Evolutionary conservation across 2,329 filamentous ascomycete species (phyloP), one percentile per base, ranked within the genome.

Genomic region (Rasamsonia emersonii): DNA sequence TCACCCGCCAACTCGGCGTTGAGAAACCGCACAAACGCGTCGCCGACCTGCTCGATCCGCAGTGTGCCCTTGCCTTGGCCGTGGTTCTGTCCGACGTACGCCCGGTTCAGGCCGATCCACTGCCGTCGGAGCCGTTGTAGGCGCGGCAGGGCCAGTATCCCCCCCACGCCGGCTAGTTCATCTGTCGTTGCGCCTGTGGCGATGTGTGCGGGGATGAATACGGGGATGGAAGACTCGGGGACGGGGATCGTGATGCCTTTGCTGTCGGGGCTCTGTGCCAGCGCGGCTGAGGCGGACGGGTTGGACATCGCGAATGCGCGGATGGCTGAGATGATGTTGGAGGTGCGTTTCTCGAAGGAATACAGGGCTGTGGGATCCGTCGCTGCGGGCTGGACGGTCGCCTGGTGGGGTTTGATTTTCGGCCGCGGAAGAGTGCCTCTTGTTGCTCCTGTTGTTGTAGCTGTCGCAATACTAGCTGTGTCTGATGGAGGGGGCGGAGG

Each of bases 11-110:
- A 61, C 32, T 62, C 61, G 16, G 51, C 54, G 46, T 65, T 65
- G 39, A 67, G 43, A 45, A 65, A 67, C 33, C 57, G 47, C 33
- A 65, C 59, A 56, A 67, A 67, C 5, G 61, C 61, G 49, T 62
- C 59, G 1, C 51, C 52, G 9, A 64, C 49, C 38, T 61, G 53
- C 13, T 56, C 56, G 28, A 42, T 31, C 9, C 40, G 42, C 31
- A 65, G 39, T 6, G 45, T 44, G 7, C 57, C 53, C 30, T 52
- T 47, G 2, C 46, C 53, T 18, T 49, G 45, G 15, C 54, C 54
- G 45, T 62, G 55, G 6, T 54, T 50, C 25, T 50, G 47, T 3
- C 49, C 54, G 18, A 59, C 45, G 47, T 60, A 62, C 17, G 49
- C 49, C 28, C 64, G 45, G 37, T 67, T 65, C 37, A 67, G 50